These are phyloP conservation scores for Monilinia fructigena DNA, from an alignment of 2,329 filamentous ascomycete species.

Conservation along the genomic window DNA sequence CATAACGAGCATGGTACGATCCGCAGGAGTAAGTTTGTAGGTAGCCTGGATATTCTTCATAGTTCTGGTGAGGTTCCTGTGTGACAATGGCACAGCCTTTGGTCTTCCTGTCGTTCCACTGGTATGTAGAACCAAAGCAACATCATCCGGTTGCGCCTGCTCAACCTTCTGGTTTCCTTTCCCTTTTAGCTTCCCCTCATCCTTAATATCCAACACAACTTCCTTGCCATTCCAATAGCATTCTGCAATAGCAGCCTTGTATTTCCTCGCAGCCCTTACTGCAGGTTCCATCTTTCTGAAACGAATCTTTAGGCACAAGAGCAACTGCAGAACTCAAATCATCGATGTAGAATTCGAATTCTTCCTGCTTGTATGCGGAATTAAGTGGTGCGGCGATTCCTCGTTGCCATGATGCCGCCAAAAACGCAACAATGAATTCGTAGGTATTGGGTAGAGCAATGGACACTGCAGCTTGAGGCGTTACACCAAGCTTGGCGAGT, in stretches of 20 bases:
- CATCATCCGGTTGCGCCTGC: slow-evolving; percentile 69
- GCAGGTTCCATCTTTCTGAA: slow-evolving; percentile 63
- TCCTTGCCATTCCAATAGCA: slow-evolving; percentile 74
- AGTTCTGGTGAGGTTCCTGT: slow-evolving; percentile 75
- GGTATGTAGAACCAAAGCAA: slow-evolving; percentile 79
- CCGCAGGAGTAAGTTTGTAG: slow-evolving; percentile 66
- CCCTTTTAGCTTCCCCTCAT: slow-evolving; percentile 63
- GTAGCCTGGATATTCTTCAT: slow-evolving; percentile 82
- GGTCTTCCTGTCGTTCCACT: slow-evolving; percentile 82
- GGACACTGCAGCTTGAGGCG: slow-evolving; percentile 68
- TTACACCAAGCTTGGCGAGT: slow-evolving; percentile 72
- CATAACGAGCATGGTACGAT: slow-evolving; percentile 86
- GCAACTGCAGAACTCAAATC: slow-evolving; percentile 78
- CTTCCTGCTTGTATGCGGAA: slow-evolving; percentile 81
- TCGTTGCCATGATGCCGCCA: slow-evolving; percentile 82
- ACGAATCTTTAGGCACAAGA: slow-evolving; percentile 71
- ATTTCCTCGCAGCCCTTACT: slow-evolving; percentile 74
- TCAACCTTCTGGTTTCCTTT: slow-evolving; percentile 49
- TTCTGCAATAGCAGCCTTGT: slow-evolving; percentile 81
- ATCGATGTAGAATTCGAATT: slow-evolving; percentile 91
- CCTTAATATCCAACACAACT: slow-evolving; percentile 76
- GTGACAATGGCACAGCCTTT: slow-evolving; percentile 80
- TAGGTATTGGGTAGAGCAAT: slow-evolving; percentile 83
- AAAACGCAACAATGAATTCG: slow-evolving; percentile 83
- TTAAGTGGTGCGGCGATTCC: slow-evolving; percentile 84